Evolutionary conservation across 1,284 basidiomycete species (phyloP).

Genomic region (Boletus sp.): DNA sequence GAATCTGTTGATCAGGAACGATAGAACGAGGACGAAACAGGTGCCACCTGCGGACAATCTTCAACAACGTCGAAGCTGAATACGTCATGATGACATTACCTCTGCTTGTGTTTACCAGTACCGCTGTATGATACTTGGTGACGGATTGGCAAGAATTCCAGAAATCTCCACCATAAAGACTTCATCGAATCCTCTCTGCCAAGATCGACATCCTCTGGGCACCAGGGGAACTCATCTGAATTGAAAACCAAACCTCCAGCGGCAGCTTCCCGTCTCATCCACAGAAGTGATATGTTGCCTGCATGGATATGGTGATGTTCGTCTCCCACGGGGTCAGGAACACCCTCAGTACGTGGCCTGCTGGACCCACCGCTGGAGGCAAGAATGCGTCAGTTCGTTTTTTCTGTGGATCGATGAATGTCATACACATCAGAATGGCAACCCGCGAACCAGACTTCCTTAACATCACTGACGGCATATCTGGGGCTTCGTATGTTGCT

Average conservation of each 20-base stretch:
- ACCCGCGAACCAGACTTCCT: not conserved
- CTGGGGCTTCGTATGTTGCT: not conserved
- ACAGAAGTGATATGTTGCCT: conserved; percentile 19
- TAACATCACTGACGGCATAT: not conserved
- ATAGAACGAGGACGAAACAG: conserved; percentile 8
- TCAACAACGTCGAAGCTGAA: not conserved
- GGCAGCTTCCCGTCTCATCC: conserved; percentile 15
- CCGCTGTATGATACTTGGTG: conserved; percentile 16
- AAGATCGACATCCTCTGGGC: conserved; percentile 4
- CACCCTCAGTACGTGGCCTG: not conserved
- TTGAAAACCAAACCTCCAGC: not conserved
- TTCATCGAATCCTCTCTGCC: too few species aligned
- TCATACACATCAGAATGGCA: not conserved
- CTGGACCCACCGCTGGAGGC: conserved; percentile 1
- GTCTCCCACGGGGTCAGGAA: too few species aligned
- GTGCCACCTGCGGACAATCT: conserved; percentile 6
- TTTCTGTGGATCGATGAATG: not conserved
- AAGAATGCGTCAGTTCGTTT: not conserved
- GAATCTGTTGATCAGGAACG: conserved; percentile 18
- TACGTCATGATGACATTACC: not conserved
- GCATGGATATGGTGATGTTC: too few species aligned
- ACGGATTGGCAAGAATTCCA: conserved; percentile 21
- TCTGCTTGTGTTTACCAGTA: not conserved
- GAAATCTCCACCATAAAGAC: conserved; percentile 6
- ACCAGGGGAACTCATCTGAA: not conserved